A percentile compares a stretch with the other conserved stretches of the same genome.
Conservation (phyloP, 169 alveolate genomes). For the Miamiensis avidus region DNA sequence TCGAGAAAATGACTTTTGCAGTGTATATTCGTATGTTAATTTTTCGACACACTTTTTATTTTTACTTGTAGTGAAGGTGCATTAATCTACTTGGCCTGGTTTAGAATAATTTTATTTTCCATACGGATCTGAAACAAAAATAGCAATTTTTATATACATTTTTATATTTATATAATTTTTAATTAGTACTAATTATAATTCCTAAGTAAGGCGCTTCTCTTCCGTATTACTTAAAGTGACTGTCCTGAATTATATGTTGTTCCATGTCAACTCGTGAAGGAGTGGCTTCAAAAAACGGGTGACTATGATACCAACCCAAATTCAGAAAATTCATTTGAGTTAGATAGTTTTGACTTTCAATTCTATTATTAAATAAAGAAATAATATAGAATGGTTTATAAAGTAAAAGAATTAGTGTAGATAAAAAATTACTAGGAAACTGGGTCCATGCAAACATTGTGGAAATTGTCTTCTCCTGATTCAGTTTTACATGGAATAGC, state of each 20-base stretch:
- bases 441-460: neutral
- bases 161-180: too few relatives aligned
- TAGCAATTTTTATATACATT: neutral
- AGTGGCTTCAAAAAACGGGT: neutral
- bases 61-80: neutral
- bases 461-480: neutral
- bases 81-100: neutral
- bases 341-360: neutral
- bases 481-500: neutral
- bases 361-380: neutral
- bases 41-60: neutral
- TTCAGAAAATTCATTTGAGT: too few relatives aligned
- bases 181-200: neutral
- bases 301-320: neutral
- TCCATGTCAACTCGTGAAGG: neutral
- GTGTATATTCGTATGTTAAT: neutral
- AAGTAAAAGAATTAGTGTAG: neutral
- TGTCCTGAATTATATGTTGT: neutral
- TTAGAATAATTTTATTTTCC: too few relatives aligned
- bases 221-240: neutral
- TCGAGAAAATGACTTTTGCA: neutral
- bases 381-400: neutral
- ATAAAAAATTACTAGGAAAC: neutral
- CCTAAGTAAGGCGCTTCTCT: neutral
- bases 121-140: neutral